Percentiles rank a stretch among this genome's conserved stretches.
phyloP scores from a whole-genome alignment of 805 yeast genomes.

The Yarrowia keelungensis region DNA sequence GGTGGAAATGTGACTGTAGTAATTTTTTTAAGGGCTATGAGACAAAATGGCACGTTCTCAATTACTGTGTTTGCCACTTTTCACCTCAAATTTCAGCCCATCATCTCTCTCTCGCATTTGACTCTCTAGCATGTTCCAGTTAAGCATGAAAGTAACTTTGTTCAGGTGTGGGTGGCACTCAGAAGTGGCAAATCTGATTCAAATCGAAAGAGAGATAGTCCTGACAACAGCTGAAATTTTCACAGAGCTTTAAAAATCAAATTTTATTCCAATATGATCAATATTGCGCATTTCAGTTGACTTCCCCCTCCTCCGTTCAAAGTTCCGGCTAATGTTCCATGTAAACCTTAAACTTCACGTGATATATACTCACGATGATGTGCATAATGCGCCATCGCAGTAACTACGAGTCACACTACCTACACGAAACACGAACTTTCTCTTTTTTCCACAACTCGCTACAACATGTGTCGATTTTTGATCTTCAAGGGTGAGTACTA shows the following conservation, averaged over 20 bases:
- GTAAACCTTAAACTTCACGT: slow-evolving; percentile 9
- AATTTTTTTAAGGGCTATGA: too few species aligned
- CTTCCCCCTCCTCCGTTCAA: too few species aligned
- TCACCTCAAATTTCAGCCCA: not conserved
- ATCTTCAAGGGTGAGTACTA: slow-evolving; percentile 67
- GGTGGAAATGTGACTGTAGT: too few species aligned
- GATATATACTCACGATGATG: slow-evolving; percentile 30
- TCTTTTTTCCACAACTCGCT: not conserved
- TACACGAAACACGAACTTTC: not conserved
- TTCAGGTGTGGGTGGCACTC: too few species aligned
- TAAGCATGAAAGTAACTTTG: not conserved
- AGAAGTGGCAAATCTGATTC: too few species aligned
- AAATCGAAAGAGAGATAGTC: too few species aligned
- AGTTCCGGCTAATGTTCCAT: too few species aligned
- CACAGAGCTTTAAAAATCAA: too few species aligned
- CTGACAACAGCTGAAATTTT: too few species aligned
- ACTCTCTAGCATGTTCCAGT: not conserved
- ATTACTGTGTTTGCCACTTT: too few species aligned
- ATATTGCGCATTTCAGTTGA: too few species aligned
- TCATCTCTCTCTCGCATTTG: not conserved
- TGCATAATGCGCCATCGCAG: slow-evolving; percentile 29
- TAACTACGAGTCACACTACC: slow-evolving; percentile 13
- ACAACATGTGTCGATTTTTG: slow-evolving; percentile 83
- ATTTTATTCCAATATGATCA: too few species aligned
- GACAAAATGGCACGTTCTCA: not conserved